phyloP scores from a whole-genome alignment of 2,329 filamentous ascomycete species.

The Pestalotiopsis sp. region DNA sequence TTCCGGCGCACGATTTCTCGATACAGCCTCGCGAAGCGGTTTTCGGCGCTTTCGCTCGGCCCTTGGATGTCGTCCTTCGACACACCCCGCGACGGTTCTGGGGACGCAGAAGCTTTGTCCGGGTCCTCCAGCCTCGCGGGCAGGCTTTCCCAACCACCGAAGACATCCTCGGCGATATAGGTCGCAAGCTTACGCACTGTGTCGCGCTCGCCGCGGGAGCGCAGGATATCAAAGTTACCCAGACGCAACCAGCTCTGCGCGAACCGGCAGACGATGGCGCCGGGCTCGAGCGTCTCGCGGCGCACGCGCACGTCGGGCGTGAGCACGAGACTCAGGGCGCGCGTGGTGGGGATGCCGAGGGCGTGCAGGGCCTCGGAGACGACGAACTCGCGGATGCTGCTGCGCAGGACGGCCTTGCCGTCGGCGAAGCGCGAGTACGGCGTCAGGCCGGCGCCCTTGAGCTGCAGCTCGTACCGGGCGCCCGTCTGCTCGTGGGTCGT shows the following conservation, averaged over 20 bases:
- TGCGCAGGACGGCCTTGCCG: constrained; percentile 89
- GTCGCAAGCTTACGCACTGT: constrained; percentile 75
- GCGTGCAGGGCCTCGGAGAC: constrained; percentile 89
- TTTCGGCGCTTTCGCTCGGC: constrained; percentile 70
- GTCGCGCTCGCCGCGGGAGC: constrained; percentile 76
- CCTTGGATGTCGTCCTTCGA: constrained; percentile 66
- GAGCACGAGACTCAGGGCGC: constrained; percentile 81
- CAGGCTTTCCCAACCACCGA: constrained; percentile 84
- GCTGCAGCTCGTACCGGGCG: constrained; percentile 84
- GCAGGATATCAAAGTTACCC: constrained; percentile 93
- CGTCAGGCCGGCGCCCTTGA: constrained; percentile 92
- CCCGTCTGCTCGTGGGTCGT: constrained; percentile 68
- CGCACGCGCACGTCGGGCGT: constrained; percentile 73
- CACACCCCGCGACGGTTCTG: constrained; percentile 53
- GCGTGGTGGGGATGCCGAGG: constrained; percentile 81
- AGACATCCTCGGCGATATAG: constrained; percentile 86
- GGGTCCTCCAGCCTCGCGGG: constrained; percentile 62
- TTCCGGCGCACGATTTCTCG: constrained; percentile 86
- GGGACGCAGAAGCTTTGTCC: constrained; percentile 49
- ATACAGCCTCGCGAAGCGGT: constrained; percentile 85
- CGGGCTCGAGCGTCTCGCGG: constrained; percentile 82
- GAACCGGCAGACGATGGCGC: constrained; percentile 89
- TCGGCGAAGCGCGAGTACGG: constrained; percentile 97
- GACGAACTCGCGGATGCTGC: constrained; percentile 91
- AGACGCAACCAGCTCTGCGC: constrained; percentile 90